These are phyloP conservation scores for Apiotrichum montevideense DNA, from an alignment of 1,284 basidiomycete genomes.

Conservation along the genomic window DNA sequence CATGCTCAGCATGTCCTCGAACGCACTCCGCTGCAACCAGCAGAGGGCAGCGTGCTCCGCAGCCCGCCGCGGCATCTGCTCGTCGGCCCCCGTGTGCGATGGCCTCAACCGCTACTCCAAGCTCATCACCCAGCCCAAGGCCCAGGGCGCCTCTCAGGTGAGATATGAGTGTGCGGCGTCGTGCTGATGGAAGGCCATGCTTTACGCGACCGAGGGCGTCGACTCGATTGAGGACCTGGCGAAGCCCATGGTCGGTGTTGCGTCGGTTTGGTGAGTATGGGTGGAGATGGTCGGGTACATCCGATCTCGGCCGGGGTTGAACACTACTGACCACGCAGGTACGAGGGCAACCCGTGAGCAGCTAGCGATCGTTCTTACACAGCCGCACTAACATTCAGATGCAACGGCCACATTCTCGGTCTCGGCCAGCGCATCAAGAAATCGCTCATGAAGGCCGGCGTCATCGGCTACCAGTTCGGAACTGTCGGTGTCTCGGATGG, in stretches of 20 bases:
- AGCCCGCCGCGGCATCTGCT: slow-evolving; percentile 4
- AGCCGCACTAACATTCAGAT: slow-evolving; percentile 52
- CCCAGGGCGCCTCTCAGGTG: slow-evolving; percentile 88
- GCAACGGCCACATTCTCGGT: slow-evolving; percentile 84
- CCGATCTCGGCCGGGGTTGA: no score
- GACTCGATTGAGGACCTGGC: slow-evolving; percentile 69
- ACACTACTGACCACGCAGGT: slow-evolving; percentile 53
- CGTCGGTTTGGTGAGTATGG: slow-evolving; percentile 75
- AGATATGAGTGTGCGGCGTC: slow-evolving; percentile 8
- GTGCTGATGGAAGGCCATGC: slow-evolving; percentile 67
- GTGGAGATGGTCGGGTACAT: background rate
- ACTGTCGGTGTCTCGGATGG: slow-evolving; percentile 96
- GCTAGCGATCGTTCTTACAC: no score
- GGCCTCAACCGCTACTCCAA: slow-evolving; percentile 69
- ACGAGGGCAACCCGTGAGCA: slow-evolving; percentile 75
- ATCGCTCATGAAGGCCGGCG: slow-evolving; percentile 63
- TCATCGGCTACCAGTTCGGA: slow-evolving; percentile 96
- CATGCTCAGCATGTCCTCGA: slow-evolving; percentile 15
- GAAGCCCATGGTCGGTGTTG: slow-evolving; percentile 93
- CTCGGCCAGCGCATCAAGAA: slow-evolving; percentile 80
- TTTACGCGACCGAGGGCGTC: slow-evolving; percentile 90
- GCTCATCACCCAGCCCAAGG: slow-evolving; percentile 77
- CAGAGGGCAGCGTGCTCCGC: slow-evolving; percentile 5
- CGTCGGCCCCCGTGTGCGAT: slow-evolving; percentile 11
- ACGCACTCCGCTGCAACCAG: slow-evolving; percentile 19